These are phyloP conservation scores for Plasmodium gaboni DNA, from an alignment of 169 alveolate genomes.

Conservation along the genomic window DNA sequence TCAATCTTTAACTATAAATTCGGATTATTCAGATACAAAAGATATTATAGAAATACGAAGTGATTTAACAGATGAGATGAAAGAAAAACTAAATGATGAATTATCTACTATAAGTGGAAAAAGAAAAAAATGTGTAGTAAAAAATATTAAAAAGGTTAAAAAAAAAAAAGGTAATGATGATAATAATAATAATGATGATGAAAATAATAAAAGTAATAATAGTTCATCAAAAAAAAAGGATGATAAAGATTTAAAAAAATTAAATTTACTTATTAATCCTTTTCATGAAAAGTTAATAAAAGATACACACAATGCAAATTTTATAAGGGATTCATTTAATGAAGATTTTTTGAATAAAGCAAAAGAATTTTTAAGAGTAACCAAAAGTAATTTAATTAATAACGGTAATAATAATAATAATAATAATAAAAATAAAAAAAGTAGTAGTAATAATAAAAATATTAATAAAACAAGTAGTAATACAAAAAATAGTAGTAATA, in stretches of 20 bases:
- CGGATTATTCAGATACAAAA: slow-evolving; percentile 22
- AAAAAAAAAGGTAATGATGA: slow-evolving; percentile 30
- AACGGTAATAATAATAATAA: neutral
- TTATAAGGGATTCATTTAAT: slow-evolving; percentile 61
- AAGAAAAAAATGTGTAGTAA: slow-evolving; percentile 24
- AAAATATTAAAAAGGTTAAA: slow-evolving; percentile 26
- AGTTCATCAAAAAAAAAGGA: neutral
- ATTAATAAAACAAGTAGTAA: too few relatives aligned
- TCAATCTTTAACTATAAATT: slow-evolving; percentile 41
- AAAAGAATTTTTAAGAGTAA: slow-evolving; percentile 63
- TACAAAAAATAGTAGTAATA: too few relatives aligned
- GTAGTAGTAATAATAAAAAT: too few relatives aligned
- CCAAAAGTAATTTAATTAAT: slow-evolving; percentile 53
- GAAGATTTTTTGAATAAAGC: slow-evolving; percentile 68
- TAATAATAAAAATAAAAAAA: too few relatives aligned
- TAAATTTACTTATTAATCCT: slow-evolving; percentile 26
- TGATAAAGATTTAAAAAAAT: slow-evolving; percentile 19
- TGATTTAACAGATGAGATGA: slow-evolving; percentile 65
- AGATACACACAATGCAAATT: slow-evolving; percentile 48
- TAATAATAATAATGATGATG: neutral
- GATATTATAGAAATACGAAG: slow-evolving; percentile 66
- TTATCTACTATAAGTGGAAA: slow-evolving; percentile 27
- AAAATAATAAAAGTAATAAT: slow-evolving; percentile 6
- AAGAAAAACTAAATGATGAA: slow-evolving; percentile 49
- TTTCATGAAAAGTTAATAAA: slow-evolving; percentile 64